Evolutionary conservation across 2,329 filamentous ascomycete species (phyloP).

Genomic region (Scorias spongiosa): DNA sequence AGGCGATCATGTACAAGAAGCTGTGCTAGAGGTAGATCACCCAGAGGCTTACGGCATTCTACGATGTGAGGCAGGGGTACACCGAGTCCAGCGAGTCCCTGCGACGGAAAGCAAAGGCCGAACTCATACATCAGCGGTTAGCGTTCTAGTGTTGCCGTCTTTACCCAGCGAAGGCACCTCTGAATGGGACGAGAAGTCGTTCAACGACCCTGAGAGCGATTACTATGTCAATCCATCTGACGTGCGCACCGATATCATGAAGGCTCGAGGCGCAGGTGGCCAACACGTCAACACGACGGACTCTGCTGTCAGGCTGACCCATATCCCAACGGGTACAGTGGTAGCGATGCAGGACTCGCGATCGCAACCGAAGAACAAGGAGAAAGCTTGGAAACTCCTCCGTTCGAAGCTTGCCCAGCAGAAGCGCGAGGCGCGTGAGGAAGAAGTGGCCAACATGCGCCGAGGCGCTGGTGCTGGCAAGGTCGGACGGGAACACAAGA

Average conservation of each 20-base stretch:
- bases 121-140: constrained; percentile 84
- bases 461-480: constrained; percentile 63
- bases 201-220: constrained; percentile 75
- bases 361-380: constrained; percentile 78
- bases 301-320: constrained; percentile 83
- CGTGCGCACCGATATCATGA: constrained; percentile 76
- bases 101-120: constrained; percentile 81
- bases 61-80: constrained; percentile 81
- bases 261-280: constrained; percentile 78
- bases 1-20: constrained; percentile 66
- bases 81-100: constrained; percentile 86
- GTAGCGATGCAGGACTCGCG: constrained; percentile 88
- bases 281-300: constrained; percentile 99
- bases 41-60: constrained; percentile 67
- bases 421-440: constrained; percentile 68
- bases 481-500: constrained; percentile 84
- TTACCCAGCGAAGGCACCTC: constrained; percentile 45
- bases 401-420: constrained; percentile 68
- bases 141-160: constrained; percentile 80
- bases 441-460: constrained; percentile 57
- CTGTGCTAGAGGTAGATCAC: constrained; percentile 67
- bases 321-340: constrained; percentile 70
- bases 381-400: constrained; percentile 73
- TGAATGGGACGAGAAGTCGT: constrained; percentile 39
- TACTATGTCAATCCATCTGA: constrained; percentile 81